Evolutionary conservation across 164 flowering plant genomes (phyloP), one percentile per base, ranked within the genome.

Genomic region (Macadamia tetraphylla): DNA sequence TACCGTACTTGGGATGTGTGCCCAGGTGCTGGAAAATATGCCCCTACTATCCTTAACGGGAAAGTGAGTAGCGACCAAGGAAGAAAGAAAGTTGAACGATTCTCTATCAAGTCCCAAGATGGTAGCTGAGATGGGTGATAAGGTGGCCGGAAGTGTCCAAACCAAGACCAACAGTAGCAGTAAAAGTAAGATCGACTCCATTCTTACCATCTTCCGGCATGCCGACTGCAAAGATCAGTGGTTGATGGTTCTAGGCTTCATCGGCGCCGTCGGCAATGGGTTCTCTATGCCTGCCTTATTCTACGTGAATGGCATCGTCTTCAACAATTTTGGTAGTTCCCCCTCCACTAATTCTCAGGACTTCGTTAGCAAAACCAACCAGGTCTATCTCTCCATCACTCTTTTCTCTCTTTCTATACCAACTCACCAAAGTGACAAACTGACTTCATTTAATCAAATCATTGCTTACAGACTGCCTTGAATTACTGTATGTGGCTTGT

Each of bases 391-490:
- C 40, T 35, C 4, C 40, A 35, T 35, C 4, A 35, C n/a, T n/a
- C n/a, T 15, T 7, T 53, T 15, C 10, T 13, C 58, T 60, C 29
- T 5, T 65, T 23, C 31, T 31, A n/a, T 35, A 35, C 40, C 40
- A 35, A 35, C 40, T 35, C 40, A n/a, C n/a, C n/a, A n/a, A n/a
- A n/a, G n/a, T n/a, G n/a, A 35, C 40, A 35, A 35, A 35, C 40
- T 35, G 4, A 35, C 40, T 35, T 35, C 40, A 35, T 35, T 35
- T n/a, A n/a, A n/a, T n/a, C n/a, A n/a, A 4, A 35, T 35, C 4
- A 35, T 35, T 35, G 35, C 29, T 32, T 67, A 73, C 82, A 86
- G 89, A 86, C 79, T 72, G 74, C 87, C 12, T 82, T 71, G 67
- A 58, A 68, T 42, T 83, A 35, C 30, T 81, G 64, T 86, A 81